Base-by-base conservation (phyloP, 108 stramenopile genomes). In the Cyclotella kingstonii region DNA sequence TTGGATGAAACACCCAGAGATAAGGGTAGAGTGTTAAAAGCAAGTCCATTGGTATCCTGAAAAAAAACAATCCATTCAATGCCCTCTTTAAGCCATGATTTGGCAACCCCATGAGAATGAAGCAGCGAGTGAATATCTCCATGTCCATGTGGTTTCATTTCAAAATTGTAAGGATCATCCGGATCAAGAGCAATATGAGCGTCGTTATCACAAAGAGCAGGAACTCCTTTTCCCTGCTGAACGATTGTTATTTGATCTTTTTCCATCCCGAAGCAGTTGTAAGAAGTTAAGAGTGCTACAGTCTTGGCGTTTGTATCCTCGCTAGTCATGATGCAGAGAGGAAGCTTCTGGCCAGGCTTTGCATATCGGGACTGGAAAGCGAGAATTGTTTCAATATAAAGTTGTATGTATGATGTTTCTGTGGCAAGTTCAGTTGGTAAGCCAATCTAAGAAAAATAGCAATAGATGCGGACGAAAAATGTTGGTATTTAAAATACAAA, bases 91-190 rank as follows among this genome's bases (percentile, higher is more conserved):
- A 53, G 39, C 85, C 98, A 98, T 12, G 82, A 69, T 31, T 81
- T 74, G 31, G 93, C 94, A 25, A 95, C 78, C 5, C 92, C 86
- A 54, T 82, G 77, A 53, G 77, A 72, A 70, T 97, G 91, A 61
- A 99, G 59, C 23, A 99, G 79, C 18, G 86, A 60, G 80, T 99
- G 99, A 52, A 99, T 95, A 66, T 99, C 99, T 41, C 99, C 99
- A 63, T 99, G 99, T 6, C 99, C 99, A 68, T 99, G 99, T 15
- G 99, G 99, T 86, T 99, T 99, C 54, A 95, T 91, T 53, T 95
- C 68, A 50, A 98, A 60, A 28, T 77, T 79, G 72, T 69, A 93
- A 4, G 68, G 77, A 76, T 93, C 81, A 1, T 72, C 70, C 4
- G 76, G 45, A 23, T 94, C 89, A 39, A 84, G 38, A 11, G 94